Conservation (phyloP, 2,329 filamentous ascomycete species). For the Sclerotiophoma versabilis region DNA sequence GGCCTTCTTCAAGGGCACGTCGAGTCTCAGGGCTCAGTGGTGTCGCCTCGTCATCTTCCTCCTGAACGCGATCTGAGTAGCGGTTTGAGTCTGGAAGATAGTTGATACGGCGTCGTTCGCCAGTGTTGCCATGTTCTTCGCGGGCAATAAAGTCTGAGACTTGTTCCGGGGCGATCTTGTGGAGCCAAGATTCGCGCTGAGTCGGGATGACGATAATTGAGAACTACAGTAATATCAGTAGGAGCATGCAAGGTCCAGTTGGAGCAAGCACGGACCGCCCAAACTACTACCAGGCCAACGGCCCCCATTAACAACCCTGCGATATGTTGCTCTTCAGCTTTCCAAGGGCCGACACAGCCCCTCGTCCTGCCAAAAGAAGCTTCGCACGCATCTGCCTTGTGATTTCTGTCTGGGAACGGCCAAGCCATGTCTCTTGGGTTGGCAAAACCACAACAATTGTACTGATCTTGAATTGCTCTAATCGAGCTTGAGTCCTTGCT, state of each 20-base stretch:
- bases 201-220: slow-evolving; percentile 42
- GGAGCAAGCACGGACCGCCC: slow-evolving; percentile 21
- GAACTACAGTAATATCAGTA: slow-evolving; percentile 27
- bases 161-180: slow-evolving; percentile 39
- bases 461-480: slow-evolving; percentile 67
- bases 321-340: slow-evolving; percentile 59
- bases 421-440: slow-evolving; percentile 66
- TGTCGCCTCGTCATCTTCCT: slow-evolving; percentile 23
- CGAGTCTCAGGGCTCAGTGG: slow-evolving; percentile 11
- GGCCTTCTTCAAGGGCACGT: slow-evolving; percentile 32
- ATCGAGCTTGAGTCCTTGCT: slow-evolving; percentile 61
- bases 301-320: slow-evolving; percentile 65
- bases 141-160: slow-evolving; percentile 43
- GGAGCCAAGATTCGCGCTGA: slow-evolving; percentile 42
- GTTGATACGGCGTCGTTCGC: slow-evolving; percentile 36
- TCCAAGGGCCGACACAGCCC: slow-evolving; percentile 65
- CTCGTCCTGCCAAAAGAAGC: slow-evolving; percentile 55
- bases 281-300: slow-evolving; percentile 43
- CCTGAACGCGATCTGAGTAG: slow-evolving; percentile 43
- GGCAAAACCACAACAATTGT: slow-evolving; percentile 71
- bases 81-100: slow-evolving; percentile 38
- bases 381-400: slow-evolving; percentile 52
- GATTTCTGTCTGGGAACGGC: slow-evolving; percentile 61
- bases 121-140: slow-evolving; percentile 33
- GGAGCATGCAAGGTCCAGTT: not conserved